phyloP scores from a whole-genome alignment of 176 grass and related monocot genomes.

The Eleusine indica region DNA sequence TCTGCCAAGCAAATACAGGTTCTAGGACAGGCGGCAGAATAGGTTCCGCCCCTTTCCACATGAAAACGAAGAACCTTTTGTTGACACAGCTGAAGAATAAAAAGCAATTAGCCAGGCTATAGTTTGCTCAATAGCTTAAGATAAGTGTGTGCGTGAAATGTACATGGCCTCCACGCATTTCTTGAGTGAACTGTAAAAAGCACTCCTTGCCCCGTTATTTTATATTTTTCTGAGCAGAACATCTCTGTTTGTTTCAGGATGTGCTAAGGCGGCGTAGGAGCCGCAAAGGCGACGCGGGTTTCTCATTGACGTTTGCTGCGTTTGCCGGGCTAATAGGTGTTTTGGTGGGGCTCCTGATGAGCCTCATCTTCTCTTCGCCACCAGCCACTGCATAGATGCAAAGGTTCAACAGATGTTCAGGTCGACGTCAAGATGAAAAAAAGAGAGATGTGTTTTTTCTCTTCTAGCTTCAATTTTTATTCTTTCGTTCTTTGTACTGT shows the following conservation, averaged over 20 bases:
- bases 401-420: conserved; percentile 10
- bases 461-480: conserved; percentile 26
- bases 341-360: conserved; percentile 79
- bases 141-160: background rate
- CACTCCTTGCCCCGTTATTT: conserved; percentile 9
- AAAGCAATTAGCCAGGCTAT: background rate
- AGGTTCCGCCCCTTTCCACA: background rate
- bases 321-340: conserved; percentile 83
- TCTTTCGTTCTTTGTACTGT: conserved; percentile 47
- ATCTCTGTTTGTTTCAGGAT: conserved; percentile 60
- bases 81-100: background rate
- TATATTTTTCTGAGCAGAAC: conserved; percentile 18
- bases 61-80: background rate
- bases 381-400: conserved; percentile 44
- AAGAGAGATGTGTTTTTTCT: background rate
- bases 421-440: background rate
- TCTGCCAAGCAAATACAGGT: too few relatives aligned
- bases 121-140: background rate
- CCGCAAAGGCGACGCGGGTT: conserved; percentile 62
- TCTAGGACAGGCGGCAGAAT: too few relatives aligned
- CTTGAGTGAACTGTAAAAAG: background rate
- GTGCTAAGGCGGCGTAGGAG: conserved; percentile 71
- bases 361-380: conserved; percentile 67
- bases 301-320: conserved; percentile 76
- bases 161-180: conserved; percentile 11